These are phyloP conservation scores for Xylaria sp. DNA, from an alignment of 2,329 filamentous ascomycete species.

Conservation along the genomic window DNA sequence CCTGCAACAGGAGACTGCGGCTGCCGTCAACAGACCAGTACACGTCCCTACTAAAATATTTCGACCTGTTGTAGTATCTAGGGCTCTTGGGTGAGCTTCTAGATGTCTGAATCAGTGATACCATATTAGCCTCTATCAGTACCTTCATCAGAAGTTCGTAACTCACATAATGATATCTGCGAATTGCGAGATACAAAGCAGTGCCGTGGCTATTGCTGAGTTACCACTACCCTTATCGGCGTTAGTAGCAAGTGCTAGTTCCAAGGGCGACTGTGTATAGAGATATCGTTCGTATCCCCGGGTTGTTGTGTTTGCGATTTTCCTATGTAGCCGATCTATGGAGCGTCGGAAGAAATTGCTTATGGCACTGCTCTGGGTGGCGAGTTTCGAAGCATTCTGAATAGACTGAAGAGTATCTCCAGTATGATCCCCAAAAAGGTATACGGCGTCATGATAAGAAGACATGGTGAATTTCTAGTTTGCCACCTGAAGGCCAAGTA, in stretches of 20 bases:
- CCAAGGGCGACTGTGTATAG: slow-evolving; percentile 9
- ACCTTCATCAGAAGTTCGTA: neutral
- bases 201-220: neutral
- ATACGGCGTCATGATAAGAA: neutral
- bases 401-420: slow-evolving; percentile 9
- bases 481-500: neutral
- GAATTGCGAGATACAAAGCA: slow-evolving; percentile 16
- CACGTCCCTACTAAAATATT: slow-evolving; percentile 17
- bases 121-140: neutral
- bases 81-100: slow-evolving; percentile 38
- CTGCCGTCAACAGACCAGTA: slow-evolving; percentile 20
- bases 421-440: slow-evolving; percentile 20
- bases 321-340: neutral
- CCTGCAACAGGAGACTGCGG: slow-evolving; percentile 22
- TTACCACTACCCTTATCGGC: neutral
- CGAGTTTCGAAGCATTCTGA: neutral
- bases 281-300: slow-evolving; percentile 2
- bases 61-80: neutral
- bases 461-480: neutral
- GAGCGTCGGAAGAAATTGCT: slow-evolving; percentile 11
- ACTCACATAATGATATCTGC: slow-evolving; percentile 22
- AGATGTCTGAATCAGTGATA: slow-evolving; percentile 4
- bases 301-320: neutral
- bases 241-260: slow-evolving; percentile 2
- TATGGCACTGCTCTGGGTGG: neutral